Evolutionary conservation across 2,329 filamentous ascomycete species (phyloP).

Genomic region (Cercospora zeae-maydis): DNA sequence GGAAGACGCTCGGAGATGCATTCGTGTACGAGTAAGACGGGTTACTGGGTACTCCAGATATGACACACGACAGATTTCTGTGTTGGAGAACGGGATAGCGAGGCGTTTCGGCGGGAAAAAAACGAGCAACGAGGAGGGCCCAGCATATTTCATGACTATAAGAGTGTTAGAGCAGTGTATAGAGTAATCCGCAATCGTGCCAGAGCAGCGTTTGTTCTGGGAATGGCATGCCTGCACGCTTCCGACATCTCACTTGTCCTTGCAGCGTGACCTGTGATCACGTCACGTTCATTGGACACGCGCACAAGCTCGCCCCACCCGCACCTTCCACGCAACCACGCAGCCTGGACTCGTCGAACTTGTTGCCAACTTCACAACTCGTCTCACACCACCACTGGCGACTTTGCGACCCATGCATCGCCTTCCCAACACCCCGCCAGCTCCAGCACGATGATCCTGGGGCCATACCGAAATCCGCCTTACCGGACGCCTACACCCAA

Average conservation of each 20-base stretch:
- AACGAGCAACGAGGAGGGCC: not conserved
- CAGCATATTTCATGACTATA: not conserved
- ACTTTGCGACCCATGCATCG: not conserved
- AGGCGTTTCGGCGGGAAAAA: constrained; percentile 1
- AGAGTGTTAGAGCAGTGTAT: too few species aligned
- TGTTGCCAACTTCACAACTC: not conserved
- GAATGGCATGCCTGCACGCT: not conserved
- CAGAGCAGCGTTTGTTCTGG: not conserved
- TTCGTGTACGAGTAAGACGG: constrained; percentile 7
- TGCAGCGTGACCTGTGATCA: not conserved
- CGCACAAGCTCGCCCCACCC: not conserved
- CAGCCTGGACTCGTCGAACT: not conserved
- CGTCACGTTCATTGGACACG: not conserved
- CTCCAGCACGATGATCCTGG: constrained; percentile 18
- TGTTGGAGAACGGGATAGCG: not conserved
- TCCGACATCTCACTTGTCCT: not conserved
- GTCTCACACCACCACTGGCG: not conserved
- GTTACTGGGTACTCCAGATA: not conserved
- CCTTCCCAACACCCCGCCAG: not conserved
- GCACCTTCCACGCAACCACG: not conserved
- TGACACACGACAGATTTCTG: not conserved
- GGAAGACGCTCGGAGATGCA: not conserved
- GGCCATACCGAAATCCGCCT: constrained; percentile 26
- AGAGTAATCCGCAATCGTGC: not conserved
- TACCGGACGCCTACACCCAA: constrained; percentile 26